Conservation (phyloP, 2,329 filamentous ascomycete species). For the Talaromyces verruculosus region DNA sequence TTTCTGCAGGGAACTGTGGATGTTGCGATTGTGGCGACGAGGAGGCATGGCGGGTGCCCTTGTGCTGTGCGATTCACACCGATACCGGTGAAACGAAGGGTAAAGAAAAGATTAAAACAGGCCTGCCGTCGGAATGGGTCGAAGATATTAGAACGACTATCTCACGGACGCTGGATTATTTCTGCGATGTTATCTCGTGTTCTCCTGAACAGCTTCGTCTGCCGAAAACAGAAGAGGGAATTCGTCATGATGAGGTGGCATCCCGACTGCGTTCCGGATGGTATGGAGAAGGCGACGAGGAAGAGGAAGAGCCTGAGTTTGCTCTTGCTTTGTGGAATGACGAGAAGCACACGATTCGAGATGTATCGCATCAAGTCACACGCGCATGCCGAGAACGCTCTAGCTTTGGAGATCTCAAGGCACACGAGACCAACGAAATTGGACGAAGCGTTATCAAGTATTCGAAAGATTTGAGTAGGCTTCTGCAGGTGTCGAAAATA, state of each 20-base stretch:
- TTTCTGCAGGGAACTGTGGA: slow-evolving; percentile 87
- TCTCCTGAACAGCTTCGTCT: slow-evolving; percentile 92
- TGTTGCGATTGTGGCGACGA: slow-evolving; percentile 97
- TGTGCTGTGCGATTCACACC: slow-evolving; percentile 89
- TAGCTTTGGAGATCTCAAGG: slow-evolving; percentile 69
- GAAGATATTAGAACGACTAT: slow-evolving; percentile 82
- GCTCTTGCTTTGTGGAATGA: slow-evolving; percentile 94
- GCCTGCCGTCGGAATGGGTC: slow-evolving; percentile 72
- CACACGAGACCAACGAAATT: slow-evolving; percentile 84
- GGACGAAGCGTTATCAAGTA: slow-evolving; percentile 84
- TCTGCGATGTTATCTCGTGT: slow-evolving; percentile 97
- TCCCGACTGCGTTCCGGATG: slow-evolving; percentile 76
- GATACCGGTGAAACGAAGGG: slow-evolving; percentile 53
- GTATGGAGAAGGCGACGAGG: slow-evolving; percentile 63
- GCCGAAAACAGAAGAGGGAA: slow-evolving; percentile 77
- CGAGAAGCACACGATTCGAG: slow-evolving; percentile 93
- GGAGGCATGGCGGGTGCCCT: slow-evolving; percentile 85
- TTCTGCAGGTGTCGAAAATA: slow-evolving; percentile 76
- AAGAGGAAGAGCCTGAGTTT: slow-evolving; percentile 69
- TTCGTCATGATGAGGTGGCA: slow-evolving; percentile 74
- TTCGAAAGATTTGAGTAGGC: slow-evolving; percentile 65
- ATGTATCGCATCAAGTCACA: slow-evolving; percentile 86
- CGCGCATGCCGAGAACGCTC: slow-evolving; percentile 76
- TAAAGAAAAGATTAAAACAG: slow-evolving; percentile 59
- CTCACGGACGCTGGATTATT: slow-evolving; percentile 81